phyloP scores from a whole-genome alignment of 2,329 filamentous ascomycete genomes.

The Cladosporium sp. region DNA sequence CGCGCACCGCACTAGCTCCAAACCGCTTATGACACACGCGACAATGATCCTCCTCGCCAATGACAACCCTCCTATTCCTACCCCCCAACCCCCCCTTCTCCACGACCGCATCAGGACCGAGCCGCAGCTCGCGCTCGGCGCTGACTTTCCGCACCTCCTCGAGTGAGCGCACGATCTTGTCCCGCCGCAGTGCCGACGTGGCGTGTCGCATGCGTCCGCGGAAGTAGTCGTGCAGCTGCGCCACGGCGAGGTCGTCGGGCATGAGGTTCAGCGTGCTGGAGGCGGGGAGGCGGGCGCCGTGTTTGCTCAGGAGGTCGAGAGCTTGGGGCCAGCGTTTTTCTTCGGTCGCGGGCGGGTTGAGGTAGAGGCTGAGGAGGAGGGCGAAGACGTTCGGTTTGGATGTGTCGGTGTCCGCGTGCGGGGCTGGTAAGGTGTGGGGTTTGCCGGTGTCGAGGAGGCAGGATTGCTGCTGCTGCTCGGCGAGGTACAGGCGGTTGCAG shows the following conservation, averaged over 20 bases:
- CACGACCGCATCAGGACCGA: conserved; percentile 60
- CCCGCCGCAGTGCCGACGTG: conserved; percentile 76
- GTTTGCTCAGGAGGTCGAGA: conserved; percentile 80
- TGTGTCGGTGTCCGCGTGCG: background rate
- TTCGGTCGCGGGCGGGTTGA: conserved; percentile 70
- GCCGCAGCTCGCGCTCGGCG: conserved; percentile 66
- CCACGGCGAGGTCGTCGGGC: conserved; percentile 72
- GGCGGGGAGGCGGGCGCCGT: conserved; percentile 87
- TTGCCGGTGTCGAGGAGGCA: conserved; percentile 21
- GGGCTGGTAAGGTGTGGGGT: conserved; percentile 16
- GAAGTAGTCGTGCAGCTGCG: conserved; percentile 85
- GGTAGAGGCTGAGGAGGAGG: conserved; percentile 82
- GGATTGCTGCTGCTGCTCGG: conserved; percentile 38
- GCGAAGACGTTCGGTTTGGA: conserved; percentile 71
- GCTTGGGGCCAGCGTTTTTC: conserved; percentile 67
- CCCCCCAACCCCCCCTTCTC: conserved; percentile 58
- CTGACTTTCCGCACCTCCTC: conserved; percentile 75
- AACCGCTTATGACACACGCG: conserved; percentile 90
- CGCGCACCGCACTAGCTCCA: conserved; percentile 84
- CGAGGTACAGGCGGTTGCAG: conserved; percentile 79
- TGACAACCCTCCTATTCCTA: conserved; percentile 66
- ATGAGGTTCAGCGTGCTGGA: conserved; percentile 82
- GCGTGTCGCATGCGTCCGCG: conserved; percentile 81
- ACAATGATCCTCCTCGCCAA: conserved; percentile 85
- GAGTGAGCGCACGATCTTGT: conserved; percentile 70